Conservation (phyloP, 805 yeast genomes). For the Schizosaccharomyces japonicus region DNA sequence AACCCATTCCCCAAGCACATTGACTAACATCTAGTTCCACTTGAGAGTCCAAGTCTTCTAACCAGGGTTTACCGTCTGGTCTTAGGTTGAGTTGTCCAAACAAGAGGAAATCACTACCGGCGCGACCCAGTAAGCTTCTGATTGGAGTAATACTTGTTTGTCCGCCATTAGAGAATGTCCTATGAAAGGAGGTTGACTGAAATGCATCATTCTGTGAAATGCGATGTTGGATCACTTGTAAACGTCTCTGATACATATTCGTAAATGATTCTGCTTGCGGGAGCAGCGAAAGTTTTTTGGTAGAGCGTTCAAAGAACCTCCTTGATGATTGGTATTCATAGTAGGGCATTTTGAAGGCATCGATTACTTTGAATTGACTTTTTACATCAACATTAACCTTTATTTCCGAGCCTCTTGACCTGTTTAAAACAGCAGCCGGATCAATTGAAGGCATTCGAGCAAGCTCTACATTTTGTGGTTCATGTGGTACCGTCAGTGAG, state of each 20-base stretch:
- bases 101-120: conserved; percentile 47
- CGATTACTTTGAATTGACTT: conserved; percentile 44
- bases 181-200: conserved; percentile 27
- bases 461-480: conserved; percentile 8
- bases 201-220: conserved; percentile 54
- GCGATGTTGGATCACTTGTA: conserved; percentile 41
- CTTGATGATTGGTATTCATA: conserved; percentile 37
- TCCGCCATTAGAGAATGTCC: conserved; percentile 11
- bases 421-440: not conserved
- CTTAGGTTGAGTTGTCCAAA: conserved; percentile 52
- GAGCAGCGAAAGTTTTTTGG: conserved; percentile 9
- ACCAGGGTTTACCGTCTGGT: conserved; percentile 39
- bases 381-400: not conserved
- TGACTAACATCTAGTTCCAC: conserved; percentile 35
- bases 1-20: conserved; percentile 37
- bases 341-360: conserved; percentile 39
- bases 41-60: conserved; percentile 62
- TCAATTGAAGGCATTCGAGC: not conserved
- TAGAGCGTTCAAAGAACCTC: conserved; percentile 14
- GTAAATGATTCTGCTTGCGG: conserved; percentile 12
- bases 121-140: conserved; percentile 68
- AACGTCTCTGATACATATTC: conserved; percentile 23
- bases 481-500: conserved; percentile 24
- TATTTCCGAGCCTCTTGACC: not conserved
- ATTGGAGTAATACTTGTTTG: conserved; percentile 33